A percentile compares a stretch with the other conserved stretches of the same genome.
These are phyloP conservation scores for Trichoderma gracile DNA, from an alignment of 2,329 filamentous ascomycete species.

Conservation along the genomic window DNA sequence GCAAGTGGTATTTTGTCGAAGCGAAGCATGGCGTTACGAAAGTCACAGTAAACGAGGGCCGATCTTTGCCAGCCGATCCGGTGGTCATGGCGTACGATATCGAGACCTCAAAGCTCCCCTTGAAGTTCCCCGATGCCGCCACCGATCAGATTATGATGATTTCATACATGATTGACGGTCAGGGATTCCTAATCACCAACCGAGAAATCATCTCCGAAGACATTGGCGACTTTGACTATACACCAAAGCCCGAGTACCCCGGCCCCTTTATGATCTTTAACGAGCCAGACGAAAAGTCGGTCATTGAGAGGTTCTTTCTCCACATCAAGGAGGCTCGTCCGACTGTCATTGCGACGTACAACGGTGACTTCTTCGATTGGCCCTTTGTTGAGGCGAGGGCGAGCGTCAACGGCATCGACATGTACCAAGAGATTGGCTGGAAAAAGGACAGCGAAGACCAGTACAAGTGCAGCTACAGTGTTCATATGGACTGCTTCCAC, in stretches of 20 bases:
- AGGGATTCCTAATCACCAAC: conserved; percentile 97
- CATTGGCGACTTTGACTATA: conserved; percentile 97
- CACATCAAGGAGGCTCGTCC: conserved; percentile 94
- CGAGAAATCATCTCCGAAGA: conserved; percentile 97
- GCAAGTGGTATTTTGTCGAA: conserved; percentile 96
- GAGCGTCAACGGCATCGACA: conserved; percentile 93
- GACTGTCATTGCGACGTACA: conserved; percentile 99
- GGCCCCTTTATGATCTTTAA: conserved; percentile 98
- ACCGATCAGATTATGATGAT: conserved; percentile 99
- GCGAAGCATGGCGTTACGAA: conserved; percentile 86
- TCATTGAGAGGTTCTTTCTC: conserved; percentile 89
- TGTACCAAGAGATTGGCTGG: conserved; percentile 99
- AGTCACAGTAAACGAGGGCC: conserved; percentile 82
- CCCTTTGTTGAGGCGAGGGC: conserved; percentile 94
- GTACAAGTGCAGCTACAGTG: conserved; percentile 93
- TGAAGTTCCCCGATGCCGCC: conserved; percentile 94
- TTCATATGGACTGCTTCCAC: conserved; percentile 98
- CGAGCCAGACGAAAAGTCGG: conserved; percentile 84
- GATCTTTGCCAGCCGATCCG: conserved; percentile 86
- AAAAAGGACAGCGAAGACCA: conserved; percentile 93
- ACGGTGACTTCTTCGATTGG: conserved; percentile 99
- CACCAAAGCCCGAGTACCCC: conserved; percentile 91
- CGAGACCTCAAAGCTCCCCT: conserved; percentile 90
- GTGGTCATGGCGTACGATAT: conserved; percentile 99
- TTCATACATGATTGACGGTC: conserved; percentile 99